These are phyloP conservation scores for Pseudoneurospora amorphoporcata DNA, from an alignment of 495 filamentous ascomycete species.

Conservation along the genomic window DNA sequence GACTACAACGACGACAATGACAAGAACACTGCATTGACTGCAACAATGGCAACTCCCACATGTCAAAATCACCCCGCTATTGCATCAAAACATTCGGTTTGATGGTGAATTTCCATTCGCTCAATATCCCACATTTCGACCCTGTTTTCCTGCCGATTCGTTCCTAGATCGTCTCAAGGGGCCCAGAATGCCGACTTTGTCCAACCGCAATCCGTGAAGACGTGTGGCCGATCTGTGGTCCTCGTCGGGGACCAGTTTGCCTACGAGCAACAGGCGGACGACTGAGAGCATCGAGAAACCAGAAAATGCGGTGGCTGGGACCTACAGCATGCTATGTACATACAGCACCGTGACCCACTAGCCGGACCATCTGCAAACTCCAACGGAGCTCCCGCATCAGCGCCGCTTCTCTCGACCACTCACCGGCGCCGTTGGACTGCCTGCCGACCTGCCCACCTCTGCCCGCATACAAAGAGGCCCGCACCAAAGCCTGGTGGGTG, in stretches of 20 bases:
- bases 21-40: neutral
- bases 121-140: neutral
- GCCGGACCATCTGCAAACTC: constrained; percentile 3
- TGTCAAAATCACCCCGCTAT: neutral
- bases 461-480: constrained; percentile 31
- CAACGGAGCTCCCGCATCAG: constrained; percentile 17
- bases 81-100: neutral
- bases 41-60: neutral
- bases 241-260: neutral
- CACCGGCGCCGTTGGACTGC: constrained; percentile 7
- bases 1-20: no score
- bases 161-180: neutral
- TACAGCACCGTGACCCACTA: constrained; percentile 14
- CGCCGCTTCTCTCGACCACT: constrained; percentile 16
- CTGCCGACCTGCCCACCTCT: constrained; percentile 12
- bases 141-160: neutral
- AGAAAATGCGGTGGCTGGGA: constrained; percentile 26
- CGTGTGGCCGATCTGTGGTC: neutral
- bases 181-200: neutral
- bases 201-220: neutral
- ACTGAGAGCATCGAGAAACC: neutral
- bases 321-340: neutral
- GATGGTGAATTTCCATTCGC: neutral
- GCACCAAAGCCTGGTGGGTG: constrained; percentile 13
- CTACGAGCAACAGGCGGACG: neutral